Evolutionary conservation across 179 eudicot species (phyloP).

Genomic region (Spinacia oleracea): DNA sequence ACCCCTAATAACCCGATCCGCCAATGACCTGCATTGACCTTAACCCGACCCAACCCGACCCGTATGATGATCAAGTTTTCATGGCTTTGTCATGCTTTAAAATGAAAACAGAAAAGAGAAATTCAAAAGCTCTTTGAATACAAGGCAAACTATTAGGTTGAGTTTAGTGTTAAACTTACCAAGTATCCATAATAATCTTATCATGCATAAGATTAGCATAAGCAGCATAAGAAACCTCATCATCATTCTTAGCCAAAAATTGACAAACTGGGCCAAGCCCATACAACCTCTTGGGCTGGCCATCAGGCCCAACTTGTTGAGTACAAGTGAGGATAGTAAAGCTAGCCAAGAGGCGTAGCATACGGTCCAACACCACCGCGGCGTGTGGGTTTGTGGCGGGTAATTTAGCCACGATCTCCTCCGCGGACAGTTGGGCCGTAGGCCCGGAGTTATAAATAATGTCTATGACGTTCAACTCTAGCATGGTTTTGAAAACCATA

Average conservation of each 20-base stretch:
- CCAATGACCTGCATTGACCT: too few species aligned
- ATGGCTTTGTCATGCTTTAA: too few species aligned
- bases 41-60: too few species aligned
- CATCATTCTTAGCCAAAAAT: slow-evolving; percentile 29
- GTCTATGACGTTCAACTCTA: slow-evolving; percentile 27
- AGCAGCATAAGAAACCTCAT: slow-evolving; percentile 34
- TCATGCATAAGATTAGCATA: slow-evolving; percentile 24
- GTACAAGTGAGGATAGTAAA: slow-evolving; percentile 30
- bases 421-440: slow-evolving; percentile 9
- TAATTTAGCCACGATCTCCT: slow-evolving; percentile 8
- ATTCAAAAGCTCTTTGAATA: too few species aligned
- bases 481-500: slow-evolving; percentile 27
- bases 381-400: slow-evolving; percentile 26
- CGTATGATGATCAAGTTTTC: too few species aligned
- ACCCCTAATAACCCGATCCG: too few species aligned
- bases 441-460: slow-evolving; percentile 12
- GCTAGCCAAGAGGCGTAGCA: slow-evolving; percentile 36
- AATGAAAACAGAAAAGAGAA: too few species aligned
- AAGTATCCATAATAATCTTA: slow-evolving; percentile 25
- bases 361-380: slow-evolving; percentile 22
- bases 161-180: slow-evolving; percentile 16
- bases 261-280: slow-evolving; percentile 33
- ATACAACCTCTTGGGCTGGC: slow-evolving; percentile 25
- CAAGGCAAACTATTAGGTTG: too few species aligned
- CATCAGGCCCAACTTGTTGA: slow-evolving; percentile 20